Conservation (phyloP, 164 flowering plant species). For the Stephania cephalantha region DNA sequence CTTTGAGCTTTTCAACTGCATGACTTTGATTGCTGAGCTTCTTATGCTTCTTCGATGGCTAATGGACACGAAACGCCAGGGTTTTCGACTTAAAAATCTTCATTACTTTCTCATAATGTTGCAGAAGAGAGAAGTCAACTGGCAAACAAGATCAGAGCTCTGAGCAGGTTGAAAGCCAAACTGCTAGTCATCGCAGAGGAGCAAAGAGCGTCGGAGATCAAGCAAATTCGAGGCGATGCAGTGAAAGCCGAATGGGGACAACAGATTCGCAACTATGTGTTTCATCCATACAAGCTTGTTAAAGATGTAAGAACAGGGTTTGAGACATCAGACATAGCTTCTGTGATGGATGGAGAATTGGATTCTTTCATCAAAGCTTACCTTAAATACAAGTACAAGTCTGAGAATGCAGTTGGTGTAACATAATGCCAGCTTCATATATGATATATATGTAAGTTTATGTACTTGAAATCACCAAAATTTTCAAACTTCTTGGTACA, state of each 20-base stretch:
- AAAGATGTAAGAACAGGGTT: slow-evolving; percentile 82
- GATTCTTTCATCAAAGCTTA: slow-evolving; percentile 83
- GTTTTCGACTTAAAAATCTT: no score
- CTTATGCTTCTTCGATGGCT: no score
- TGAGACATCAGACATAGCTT: slow-evolving; percentile 73
- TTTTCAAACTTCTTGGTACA: background rate
- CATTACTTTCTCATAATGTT: slow-evolving; percentile 7
- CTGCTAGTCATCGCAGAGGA: slow-evolving; percentile 86
- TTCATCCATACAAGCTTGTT: slow-evolving; percentile 98
- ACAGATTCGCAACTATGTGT: slow-evolving; percentile 92
- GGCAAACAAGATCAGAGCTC: slow-evolving; percentile 79
- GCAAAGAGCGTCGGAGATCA: slow-evolving; percentile 93
- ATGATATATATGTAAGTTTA: background rate
- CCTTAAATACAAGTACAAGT: slow-evolving; percentile 60
- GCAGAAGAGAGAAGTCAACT: slow-evolving; percentile 93
- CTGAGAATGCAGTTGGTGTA: slow-evolving; percentile 18
- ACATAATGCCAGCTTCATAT: background rate
- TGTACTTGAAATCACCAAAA: background rate
- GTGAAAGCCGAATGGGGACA: slow-evolving; percentile 99
- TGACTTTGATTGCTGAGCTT: no score
- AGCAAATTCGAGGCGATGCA: slow-evolving; percentile 83
- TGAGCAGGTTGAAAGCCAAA: slow-evolving; percentile 90
- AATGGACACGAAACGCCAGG: no score
- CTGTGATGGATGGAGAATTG: slow-evolving; percentile 98
- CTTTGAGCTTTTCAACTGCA: no score